Evolutionary conservation across 1,139 yeast genomes (phyloP).

Genomic region (Magnusiomyces clavatus): DNA sequence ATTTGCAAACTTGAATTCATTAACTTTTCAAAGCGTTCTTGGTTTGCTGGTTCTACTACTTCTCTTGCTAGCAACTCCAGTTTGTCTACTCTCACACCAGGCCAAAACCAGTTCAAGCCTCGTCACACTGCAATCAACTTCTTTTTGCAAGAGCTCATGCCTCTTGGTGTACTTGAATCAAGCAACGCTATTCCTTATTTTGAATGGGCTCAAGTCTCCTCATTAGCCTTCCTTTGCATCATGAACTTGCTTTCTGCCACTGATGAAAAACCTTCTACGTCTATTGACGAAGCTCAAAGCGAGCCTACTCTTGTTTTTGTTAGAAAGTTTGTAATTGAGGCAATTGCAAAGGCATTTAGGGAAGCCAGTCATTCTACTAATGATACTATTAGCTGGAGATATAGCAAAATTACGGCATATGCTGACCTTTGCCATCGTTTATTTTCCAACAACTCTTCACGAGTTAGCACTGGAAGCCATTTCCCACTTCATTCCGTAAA

Average conservation of each 20-base stretch:
- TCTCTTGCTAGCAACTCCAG: constrained; percentile 8
- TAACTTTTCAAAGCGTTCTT: constrained; percentile 57
- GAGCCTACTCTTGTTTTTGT: constrained; percentile 67
- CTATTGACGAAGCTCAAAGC: constrained; percentile 34
- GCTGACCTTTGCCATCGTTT: constrained; percentile 40
- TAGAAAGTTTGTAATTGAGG: constrained; percentile 66
- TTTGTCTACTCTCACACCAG: not conserved
- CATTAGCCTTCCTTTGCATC: constrained; percentile 40
- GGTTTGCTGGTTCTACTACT: constrained; percentile 19
- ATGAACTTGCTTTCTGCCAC: constrained; percentile 46
- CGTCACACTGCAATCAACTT: constrained; percentile 71
- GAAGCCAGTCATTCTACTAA: constrained; percentile 36
- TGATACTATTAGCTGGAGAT: constrained; percentile 35
- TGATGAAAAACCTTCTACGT: constrained; percentile 9
- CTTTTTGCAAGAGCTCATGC: constrained; percentile 67
- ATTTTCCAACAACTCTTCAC: constrained; percentile 19
- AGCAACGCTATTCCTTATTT: constrained; percentile 17
- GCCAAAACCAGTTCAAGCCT: constrained; percentile 39
- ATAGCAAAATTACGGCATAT: constrained; percentile 51
- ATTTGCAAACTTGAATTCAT: constrained; percentile 76
- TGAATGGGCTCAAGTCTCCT: constrained; percentile 38
- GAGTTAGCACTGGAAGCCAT: constrained; percentile 19
- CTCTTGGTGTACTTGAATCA: constrained; percentile 39
- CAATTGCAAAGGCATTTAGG: constrained; percentile 52
- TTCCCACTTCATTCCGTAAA: constrained; percentile 34